Evolutionary conservation across 2,329 filamentous ascomycete species (phyloP).

Genomic region (Fusarium decemcellulare): DNA sequence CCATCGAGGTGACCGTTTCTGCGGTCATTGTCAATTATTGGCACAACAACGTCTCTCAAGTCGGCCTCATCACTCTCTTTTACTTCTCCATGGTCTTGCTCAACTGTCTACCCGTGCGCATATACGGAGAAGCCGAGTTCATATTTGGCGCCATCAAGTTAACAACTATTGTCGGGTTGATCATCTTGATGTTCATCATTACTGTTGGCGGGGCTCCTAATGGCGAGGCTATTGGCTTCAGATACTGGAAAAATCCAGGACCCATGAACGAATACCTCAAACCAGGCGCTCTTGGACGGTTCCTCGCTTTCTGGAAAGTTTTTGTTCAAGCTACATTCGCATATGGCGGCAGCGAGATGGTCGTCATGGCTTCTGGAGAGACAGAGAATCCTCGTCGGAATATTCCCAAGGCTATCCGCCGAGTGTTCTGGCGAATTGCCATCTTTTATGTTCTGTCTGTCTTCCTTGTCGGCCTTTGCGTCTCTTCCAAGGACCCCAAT

Average conservation of each 20-base stretch:
- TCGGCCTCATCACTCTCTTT: constrained; percentile 21
- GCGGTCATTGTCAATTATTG: constrained; percentile 73
- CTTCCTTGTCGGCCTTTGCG: constrained; percentile 72
- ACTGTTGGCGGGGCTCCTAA: constrained; percentile 69
- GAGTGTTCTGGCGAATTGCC: constrained; percentile 73
- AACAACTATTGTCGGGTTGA: constrained; percentile 69
- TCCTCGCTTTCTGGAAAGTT: constrained; percentile 71
- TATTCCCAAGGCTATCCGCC: constrained; percentile 75
- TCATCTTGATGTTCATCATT: constrained; percentile 61
- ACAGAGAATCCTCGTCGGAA: constrained; percentile 74
- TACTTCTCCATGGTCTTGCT: constrained; percentile 30
- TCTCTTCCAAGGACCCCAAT: constrained; percentile 74
- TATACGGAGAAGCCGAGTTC: constrained; percentile 70
- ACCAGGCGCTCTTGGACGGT: constrained; percentile 65
- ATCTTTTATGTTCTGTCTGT: constrained; percentile 76
- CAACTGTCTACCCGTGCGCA: constrained; percentile 26
- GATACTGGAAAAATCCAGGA: constrained; percentile 56
- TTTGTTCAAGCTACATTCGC: constrained; percentile 72
- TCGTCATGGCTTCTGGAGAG: constrained; percentile 75
- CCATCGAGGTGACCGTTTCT: constrained; percentile 71
- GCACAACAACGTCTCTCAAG: constrained; percentile 54
- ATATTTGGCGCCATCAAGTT: constrained; percentile 74
- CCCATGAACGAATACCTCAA: constrained; percentile 64
- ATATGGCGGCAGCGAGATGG: constrained; percentile 74
- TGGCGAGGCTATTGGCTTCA: constrained; percentile 60